Percentiles rank a stretch among this genome's conserved stretches.
Conservation (phyloP, 805 yeast species). For the Schwanniomyces occidentalis region DNA sequence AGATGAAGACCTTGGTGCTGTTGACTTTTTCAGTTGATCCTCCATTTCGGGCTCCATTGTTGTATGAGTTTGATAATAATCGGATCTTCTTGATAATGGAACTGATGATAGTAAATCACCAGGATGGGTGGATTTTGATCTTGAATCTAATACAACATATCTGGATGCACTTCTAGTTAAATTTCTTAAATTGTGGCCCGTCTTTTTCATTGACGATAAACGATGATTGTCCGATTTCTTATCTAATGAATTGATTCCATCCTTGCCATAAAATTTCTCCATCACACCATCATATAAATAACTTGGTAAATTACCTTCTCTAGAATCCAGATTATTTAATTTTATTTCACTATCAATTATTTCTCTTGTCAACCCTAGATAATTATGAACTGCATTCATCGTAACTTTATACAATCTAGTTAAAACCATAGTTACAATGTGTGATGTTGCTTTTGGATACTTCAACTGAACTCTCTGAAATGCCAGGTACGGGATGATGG, state of each 20-base stretch:
- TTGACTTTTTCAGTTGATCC: constrained; percentile 12
- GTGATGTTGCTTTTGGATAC: constrained; percentile 88
- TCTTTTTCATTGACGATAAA: constrained; percentile 11
- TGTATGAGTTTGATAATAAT: constrained; percentile 22
- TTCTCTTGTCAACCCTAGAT: constrained; percentile 81
- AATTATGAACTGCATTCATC: constrained; percentile 83
- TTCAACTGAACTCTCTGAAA: constrained; percentile 69
- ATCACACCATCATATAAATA: constrained; percentile 62
- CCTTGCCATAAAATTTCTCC: constrained; percentile 31
- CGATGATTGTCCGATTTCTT: constrained; percentile 8
- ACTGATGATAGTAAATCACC: constrained; percentile 85
- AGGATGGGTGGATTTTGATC: constrained; percentile 63
- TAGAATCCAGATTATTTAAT: constrained; percentile 46
- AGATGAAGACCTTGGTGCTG: constrained; percentile 2
- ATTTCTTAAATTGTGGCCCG: constrained; percentile 4
- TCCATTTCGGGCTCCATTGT: constrained; percentile 7
- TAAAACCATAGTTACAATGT: constrained; percentile 88
- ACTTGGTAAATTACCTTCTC: constrained; percentile 49
- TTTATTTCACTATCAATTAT: constrained; percentile 73
- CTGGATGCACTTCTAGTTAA: constrained; percentile 27
- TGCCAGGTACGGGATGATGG: constrained; percentile 86
- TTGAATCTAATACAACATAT: constrained; percentile 49
- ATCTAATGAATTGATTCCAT: neutral
- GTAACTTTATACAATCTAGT: constrained; percentile 88
- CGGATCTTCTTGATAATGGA: constrained; percentile 55